Percentiles rank a stretch among this genome's conserved stretches.
These are phyloP conservation scores for Tuber borchii DNA, from an alignment of 495 filamentous ascomycete genomes.

Conservation along the genomic window DNA sequence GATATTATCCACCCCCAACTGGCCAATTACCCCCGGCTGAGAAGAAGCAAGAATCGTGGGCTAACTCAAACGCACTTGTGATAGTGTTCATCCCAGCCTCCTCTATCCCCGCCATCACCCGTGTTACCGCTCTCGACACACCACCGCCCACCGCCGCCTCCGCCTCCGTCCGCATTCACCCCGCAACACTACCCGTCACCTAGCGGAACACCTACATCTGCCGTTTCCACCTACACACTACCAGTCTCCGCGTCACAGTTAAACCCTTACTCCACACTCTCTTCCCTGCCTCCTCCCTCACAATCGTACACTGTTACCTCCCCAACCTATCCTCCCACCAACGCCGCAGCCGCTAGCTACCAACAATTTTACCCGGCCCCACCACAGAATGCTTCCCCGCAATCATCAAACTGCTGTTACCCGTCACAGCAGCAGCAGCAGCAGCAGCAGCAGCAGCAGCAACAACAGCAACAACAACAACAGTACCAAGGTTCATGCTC, in stretches of 20 bases:
- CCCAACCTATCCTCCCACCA: neutral
- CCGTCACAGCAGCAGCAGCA: neutral
- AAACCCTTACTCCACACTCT: neutral
- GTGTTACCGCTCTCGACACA: neutral
- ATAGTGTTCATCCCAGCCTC: neutral
- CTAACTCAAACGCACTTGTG: neutral
- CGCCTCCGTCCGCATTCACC: neutral
- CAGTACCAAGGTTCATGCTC: constrained; percentile 11
- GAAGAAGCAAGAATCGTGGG: neutral
- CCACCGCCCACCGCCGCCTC: neutral
- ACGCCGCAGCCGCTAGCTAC: neutral
- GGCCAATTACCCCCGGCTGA: neutral
- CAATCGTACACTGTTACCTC: neutral
- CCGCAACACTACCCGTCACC: neutral
- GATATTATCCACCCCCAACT: neutral
- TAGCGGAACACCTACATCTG: constrained; percentile 2
- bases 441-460: neutral
- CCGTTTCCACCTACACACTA: neutral
- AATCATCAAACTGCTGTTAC: constrained; percentile 20
- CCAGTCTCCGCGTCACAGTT: neutral
- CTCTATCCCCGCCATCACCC: neutral
- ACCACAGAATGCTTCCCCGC: neutral
- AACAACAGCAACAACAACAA: too few species aligned
- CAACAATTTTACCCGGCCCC: neutral
- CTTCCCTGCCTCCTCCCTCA: neutral